Conservation (phyloP, 148 eudicot genomes). For the Mesembryanthemum crystallinum region DNA sequence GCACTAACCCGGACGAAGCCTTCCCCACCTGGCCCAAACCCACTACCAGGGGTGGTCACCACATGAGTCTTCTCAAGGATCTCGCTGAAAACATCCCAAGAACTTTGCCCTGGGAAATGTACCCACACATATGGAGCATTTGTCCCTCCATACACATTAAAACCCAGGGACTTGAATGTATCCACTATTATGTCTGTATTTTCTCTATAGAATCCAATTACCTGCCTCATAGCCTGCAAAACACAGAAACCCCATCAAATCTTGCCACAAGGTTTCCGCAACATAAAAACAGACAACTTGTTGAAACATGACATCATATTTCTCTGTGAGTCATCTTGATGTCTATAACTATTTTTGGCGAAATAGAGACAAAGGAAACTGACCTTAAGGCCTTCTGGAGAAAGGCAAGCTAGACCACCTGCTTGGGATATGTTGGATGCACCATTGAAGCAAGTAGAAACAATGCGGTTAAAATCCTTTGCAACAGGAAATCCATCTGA, state of each 20-base stretch:
- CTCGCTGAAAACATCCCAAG: slow-evolving; percentile 93
- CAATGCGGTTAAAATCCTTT: slow-evolving; percentile 87
- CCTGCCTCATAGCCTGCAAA: slow-evolving; percentile 83
- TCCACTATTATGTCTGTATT: slow-evolving; percentile 75
- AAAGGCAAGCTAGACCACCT: slow-evolving; percentile 81
- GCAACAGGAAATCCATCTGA: slow-evolving; percentile 90
- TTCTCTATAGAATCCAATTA: slow-evolving; percentile 86
- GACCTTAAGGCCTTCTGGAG: slow-evolving; percentile 81
- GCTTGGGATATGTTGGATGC: slow-evolving; percentile 96
- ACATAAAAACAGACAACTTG: neutral
- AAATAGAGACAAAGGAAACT: slow-evolving; percentile 16
- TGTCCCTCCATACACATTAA: slow-evolving; percentile 79
- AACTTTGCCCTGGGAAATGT: slow-evolving; percentile 83
- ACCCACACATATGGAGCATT: slow-evolving; percentile 96
- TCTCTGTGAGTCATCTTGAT: neutral
- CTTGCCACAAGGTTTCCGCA: neutral
- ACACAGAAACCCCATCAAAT: neutral
- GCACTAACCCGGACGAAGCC: slow-evolving; percentile 84
- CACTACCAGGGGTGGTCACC: slow-evolving; percentile 84
- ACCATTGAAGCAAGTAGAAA: slow-evolving; percentile 85
- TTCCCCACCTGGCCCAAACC: slow-evolving; percentile 88
- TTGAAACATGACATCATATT: slow-evolving; percentile 7
- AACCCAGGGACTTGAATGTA: slow-evolving; percentile 85
- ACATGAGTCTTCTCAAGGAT: slow-evolving; percentile 90
- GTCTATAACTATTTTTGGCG: neutral